Evolutionary conservation across 2,329 filamentous ascomycete species (phyloP).

Genomic region (Purpureocillium takamizusanense): DNA sequence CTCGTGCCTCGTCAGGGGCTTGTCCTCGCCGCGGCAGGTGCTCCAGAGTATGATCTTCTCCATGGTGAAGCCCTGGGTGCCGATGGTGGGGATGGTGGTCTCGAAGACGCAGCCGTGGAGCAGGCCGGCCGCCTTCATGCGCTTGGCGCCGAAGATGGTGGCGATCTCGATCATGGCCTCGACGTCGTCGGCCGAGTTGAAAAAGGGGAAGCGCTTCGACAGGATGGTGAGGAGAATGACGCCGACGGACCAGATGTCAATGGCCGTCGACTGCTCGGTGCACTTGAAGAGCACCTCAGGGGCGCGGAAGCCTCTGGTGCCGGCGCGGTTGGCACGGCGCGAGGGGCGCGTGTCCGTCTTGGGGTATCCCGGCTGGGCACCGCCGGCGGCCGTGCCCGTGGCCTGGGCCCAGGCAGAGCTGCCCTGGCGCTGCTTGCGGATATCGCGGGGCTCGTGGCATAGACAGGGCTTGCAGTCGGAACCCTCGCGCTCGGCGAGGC

Average conservation of each 20-base stretch:
- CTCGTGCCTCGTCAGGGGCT: slow-evolving; percentile 56
- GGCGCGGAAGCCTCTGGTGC: slow-evolving; percentile 89
- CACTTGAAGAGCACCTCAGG: slow-evolving; percentile 97
- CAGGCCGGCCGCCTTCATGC: slow-evolving; percentile 75
- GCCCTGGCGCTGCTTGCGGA: slow-evolving; percentile 52
- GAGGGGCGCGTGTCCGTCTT: slow-evolving; percentile 85
- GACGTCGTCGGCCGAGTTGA: slow-evolving; percentile 96
- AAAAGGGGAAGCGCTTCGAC: slow-evolving; percentile 89
- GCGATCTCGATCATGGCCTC: slow-evolving; percentile 97
- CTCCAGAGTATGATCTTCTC: slow-evolving; percentile 96
- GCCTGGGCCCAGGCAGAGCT: slow-evolving; percentile 47
- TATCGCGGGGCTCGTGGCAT: slow-evolving; percentile 59
- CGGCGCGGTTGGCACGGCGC: slow-evolving; percentile 84
- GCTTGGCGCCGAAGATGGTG: slow-evolving; percentile 79
- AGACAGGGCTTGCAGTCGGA: slow-evolving; percentile 71
- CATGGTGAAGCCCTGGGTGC: slow-evolving; percentile 73
- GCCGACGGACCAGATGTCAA: slow-evolving; percentile 94
- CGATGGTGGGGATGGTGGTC: slow-evolving; percentile 85
- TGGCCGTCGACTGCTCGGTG: slow-evolving; percentile 84
- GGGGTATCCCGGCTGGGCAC: slow-evolving; percentile 61
- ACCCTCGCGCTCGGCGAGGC: slow-evolving; percentile 80
- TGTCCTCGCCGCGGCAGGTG: slow-evolving; percentile 61
- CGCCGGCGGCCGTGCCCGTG: slow-evolving; percentile 22
- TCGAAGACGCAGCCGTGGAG: slow-evolving; percentile 90
- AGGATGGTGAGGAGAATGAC: slow-evolving; percentile 96